phyloP scores from a whole-genome alignment of 2,329 filamentous ascomycete genomes.

The Verticillium dahliae region DNA sequence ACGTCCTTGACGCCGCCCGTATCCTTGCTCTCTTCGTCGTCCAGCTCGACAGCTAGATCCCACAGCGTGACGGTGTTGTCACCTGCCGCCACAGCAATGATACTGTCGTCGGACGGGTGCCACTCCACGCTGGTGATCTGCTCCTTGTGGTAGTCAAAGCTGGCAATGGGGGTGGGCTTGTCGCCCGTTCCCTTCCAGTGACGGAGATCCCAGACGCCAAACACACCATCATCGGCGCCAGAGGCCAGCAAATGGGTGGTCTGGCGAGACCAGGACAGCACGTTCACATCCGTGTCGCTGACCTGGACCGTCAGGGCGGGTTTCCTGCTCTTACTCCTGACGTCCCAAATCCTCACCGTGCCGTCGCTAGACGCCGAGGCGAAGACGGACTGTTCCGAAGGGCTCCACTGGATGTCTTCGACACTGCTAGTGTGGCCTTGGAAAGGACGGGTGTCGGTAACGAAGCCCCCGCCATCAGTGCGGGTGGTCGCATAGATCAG shows the following conservation, averaged over 20 bases:
- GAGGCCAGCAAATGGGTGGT: constrained; percentile 86
- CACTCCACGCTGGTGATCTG: constrained; percentile 95
- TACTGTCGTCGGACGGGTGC: constrained; percentile 95
- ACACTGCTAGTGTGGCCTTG: constrained; percentile 78
- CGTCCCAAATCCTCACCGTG: constrained; percentile 93
- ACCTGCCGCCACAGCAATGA: constrained; percentile 83
- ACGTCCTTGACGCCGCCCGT: constrained; percentile 83
- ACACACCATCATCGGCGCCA: constrained; percentile 86
- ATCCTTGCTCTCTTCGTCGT: constrained; percentile 93
- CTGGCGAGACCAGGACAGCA: constrained; percentile 89
- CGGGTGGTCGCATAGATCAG: constrained; percentile 83
- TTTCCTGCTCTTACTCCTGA: constrained; percentile 81
- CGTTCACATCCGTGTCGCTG: constrained; percentile 84
- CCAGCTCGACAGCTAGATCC: constrained; percentile 94
- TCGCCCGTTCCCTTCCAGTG: constrained; percentile 69
- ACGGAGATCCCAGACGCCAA: constrained; percentile 93
- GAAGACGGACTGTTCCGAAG: constrained; percentile 87
- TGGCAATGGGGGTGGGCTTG: constrained; percentile 74
- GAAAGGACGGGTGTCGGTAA: constrained; percentile 78
- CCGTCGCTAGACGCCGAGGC: constrained; percentile 91
- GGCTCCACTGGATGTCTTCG: constrained; percentile 96
- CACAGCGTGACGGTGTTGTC: constrained; percentile 94
- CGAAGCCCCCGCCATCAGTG: constrained; percentile 82
- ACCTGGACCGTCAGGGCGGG: constrained; percentile 84
- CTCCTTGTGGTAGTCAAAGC: constrained; percentile 92